A percentile compares a stretch with the other conserved stretches of the same genome.
These are phyloP conservation scores for Cyberlindnera japonica DNA, from an alignment of 805 yeast species.

Conservation along the genomic window DNA sequence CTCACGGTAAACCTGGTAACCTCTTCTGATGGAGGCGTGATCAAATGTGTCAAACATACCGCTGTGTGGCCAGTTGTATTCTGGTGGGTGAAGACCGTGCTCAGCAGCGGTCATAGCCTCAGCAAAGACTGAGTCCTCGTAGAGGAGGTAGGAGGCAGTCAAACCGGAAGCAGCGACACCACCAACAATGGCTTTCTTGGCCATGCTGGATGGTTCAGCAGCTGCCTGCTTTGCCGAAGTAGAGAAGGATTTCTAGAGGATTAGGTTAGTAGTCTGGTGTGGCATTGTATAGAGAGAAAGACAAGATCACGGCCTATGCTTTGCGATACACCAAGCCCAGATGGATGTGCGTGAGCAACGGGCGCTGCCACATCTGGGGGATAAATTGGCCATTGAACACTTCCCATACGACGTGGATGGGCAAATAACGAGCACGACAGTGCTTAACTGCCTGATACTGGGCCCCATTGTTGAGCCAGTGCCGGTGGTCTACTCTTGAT, in stretches of 20 bases:
- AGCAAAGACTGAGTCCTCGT: conserved; percentile 82
- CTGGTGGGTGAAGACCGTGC: conserved; percentile 97
- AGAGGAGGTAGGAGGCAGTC: conserved; percentile 75
- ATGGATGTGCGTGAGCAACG: background rate
- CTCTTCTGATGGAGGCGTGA: conserved; percentile 96
- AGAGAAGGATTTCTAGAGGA: conserved; percentile 29
- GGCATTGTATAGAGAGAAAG: too few relatives aligned
- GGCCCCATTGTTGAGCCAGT: too few relatives aligned
- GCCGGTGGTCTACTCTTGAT: too few relatives aligned
- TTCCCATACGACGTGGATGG: too few relatives aligned
- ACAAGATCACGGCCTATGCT: too few relatives aligned
- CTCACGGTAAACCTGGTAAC: conserved; percentile 97
- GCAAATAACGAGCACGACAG: too few relatives aligned
- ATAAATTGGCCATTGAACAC: background rate
- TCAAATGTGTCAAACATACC: conserved; percentile 91
- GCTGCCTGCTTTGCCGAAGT: conserved; percentile 36
- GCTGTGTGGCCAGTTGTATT: conserved; percentile 88
- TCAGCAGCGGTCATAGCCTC: conserved; percentile 98
- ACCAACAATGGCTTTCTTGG: conserved; percentile 54
- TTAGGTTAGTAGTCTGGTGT: conserved; percentile 14
- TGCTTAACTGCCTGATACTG: too few relatives aligned
- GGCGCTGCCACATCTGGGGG: background rate
- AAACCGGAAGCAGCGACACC: conserved; percentile 71
- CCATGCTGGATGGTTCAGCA: conserved; percentile 29
- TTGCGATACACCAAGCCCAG: too few relatives aligned